Percentiles rank a stretch among this genome's conserved stretches.
These are phyloP conservation scores for Serendipita sp. DNA, from an alignment of 768 basidiomycete species.

Conservation along the genomic window DNA sequence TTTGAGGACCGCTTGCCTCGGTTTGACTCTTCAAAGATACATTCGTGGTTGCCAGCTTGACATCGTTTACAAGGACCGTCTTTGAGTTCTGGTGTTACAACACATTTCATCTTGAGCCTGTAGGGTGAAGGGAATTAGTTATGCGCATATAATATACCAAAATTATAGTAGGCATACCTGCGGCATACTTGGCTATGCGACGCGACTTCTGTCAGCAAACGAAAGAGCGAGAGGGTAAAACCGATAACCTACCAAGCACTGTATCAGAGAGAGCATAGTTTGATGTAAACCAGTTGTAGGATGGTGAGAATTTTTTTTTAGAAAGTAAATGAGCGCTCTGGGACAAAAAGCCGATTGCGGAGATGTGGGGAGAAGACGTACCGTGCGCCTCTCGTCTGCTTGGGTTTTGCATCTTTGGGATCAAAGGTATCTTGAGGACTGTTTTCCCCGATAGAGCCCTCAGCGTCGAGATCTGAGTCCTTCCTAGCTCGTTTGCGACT, in stretches of 20 bases:
- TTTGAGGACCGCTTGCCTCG: conserved; percentile 80
- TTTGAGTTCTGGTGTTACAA: conserved; percentile 45
- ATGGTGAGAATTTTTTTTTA: conserved; percentile 50
- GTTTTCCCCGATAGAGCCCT: conserved; percentile 19
- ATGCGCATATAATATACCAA: too few relatives aligned
- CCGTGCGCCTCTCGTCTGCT: conserved; percentile 77
- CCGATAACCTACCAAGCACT: too few relatives aligned
- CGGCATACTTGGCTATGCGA: too few relatives aligned
- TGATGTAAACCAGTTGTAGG: too few relatives aligned
- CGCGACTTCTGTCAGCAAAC: too few relatives aligned
- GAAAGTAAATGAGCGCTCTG: conserved; percentile 10
- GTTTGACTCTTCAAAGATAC: conserved; percentile 93
- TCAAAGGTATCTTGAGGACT: conserved; percentile 21
- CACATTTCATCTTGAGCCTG: conserved; percentile 86
- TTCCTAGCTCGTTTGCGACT: conserved; percentile 38
- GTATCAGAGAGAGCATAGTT: too few relatives aligned
- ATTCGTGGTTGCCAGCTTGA: conserved; percentile 61
- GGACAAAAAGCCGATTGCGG: neutral
- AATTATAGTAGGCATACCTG: too few relatives aligned
- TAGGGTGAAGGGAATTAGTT: too few relatives aligned
- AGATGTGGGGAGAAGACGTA: conserved; percentile 19
- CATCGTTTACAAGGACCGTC: conserved; percentile 87
- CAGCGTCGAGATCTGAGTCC: conserved; percentile 43
- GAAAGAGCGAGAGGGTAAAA: too few relatives aligned
- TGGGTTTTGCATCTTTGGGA: conserved; percentile 52